phyloP scores from a whole-genome alignment of 2,329 filamentous ascomycete species.

The Fulvia fulva region DNA sequence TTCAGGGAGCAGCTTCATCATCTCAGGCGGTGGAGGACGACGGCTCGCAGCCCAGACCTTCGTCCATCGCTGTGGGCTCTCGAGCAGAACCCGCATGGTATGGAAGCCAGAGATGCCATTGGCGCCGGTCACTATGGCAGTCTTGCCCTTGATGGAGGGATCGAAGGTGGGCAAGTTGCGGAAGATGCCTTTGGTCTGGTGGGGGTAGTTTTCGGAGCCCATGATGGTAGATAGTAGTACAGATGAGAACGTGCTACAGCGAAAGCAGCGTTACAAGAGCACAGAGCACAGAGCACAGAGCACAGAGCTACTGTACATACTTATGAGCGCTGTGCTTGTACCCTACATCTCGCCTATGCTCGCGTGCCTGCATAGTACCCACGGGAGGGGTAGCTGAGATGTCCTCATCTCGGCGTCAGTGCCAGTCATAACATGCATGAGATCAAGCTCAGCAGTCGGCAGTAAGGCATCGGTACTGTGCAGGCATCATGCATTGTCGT shows the following conservation, averaged over 20 bases:
- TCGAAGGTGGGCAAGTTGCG: conserved; percentile 48
- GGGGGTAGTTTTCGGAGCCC: conserved; percentile 25
- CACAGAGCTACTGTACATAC: background rate
- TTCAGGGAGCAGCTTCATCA: conserved; percentile 36
- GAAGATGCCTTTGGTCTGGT: conserved; percentile 43
- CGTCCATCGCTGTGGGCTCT: conserved; percentile 47
- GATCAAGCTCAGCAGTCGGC: background rate
- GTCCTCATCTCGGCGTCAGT: background rate
- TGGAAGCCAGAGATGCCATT: conserved; percentile 54
- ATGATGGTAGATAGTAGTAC: conserved; percentile 10
- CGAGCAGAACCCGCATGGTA: conserved; percentile 47
- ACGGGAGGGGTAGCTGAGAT: conserved; percentile 7
- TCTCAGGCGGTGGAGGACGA: conserved; percentile 41
- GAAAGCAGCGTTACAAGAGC: background rate
- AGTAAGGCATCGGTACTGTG: background rate
- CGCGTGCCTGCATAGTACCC: background rate
- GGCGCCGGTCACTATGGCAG: conserved; percentile 51
- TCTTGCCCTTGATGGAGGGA: conserved; percentile 41
- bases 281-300: too few relatives aligned
- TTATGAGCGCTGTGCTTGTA: background rate
- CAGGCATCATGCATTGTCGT: background rate
- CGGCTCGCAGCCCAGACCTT: conserved; percentile 51
- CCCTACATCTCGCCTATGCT: background rate
- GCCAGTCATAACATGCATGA: background rate
- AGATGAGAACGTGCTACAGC: background rate